Conservation (phyloP, 2,329 filamentous ascomycete genomes). For the Plenodomus lindquistii region DNA sequence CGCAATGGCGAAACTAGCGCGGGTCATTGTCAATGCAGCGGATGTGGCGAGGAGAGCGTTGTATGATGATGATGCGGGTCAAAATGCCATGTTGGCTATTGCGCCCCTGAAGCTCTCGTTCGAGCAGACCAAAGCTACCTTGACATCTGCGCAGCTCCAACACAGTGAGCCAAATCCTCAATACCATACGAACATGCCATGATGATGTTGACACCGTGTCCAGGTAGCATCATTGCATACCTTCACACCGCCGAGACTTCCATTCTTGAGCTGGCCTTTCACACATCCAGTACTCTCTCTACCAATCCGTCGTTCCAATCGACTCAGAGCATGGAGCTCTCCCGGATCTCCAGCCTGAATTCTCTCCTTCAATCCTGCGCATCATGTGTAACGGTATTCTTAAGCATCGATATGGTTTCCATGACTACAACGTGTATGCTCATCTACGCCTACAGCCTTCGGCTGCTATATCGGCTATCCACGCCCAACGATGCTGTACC, state of each 20-base stretch:
- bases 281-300: not conserved
- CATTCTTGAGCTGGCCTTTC: constrained; percentile 21
- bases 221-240: constrained; percentile 16
- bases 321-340: constrained; percentile 5
- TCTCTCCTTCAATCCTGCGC: constrained; percentile 13
- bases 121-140: constrained; percentile 6
- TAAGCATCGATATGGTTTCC: constrained; percentile 8
- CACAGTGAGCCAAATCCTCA: constrained; percentile 13
- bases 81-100: constrained; percentile 16
- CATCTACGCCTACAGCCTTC: constrained; percentile 17
- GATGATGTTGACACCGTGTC: not conserved
- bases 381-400: constrained; percentile 13
- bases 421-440: constrained; percentile 14
- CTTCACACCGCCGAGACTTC: constrained; percentile 13
- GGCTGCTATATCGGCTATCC: constrained; percentile 13
- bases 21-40: constrained; percentile 24
- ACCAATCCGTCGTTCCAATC: not conserved
- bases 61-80: constrained; percentile 9
- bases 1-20: constrained; percentile 43
- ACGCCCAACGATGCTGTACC: constrained; percentile 11
- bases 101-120: constrained; percentile 14
- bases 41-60: constrained; percentile 27
- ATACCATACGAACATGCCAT: not conserved
- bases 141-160: constrained; percentile 9
- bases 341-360: constrained; percentile 19